phyloP scores from a whole-genome alignment of 208 protist species.

The Acanthamoeba royreba region DNA sequence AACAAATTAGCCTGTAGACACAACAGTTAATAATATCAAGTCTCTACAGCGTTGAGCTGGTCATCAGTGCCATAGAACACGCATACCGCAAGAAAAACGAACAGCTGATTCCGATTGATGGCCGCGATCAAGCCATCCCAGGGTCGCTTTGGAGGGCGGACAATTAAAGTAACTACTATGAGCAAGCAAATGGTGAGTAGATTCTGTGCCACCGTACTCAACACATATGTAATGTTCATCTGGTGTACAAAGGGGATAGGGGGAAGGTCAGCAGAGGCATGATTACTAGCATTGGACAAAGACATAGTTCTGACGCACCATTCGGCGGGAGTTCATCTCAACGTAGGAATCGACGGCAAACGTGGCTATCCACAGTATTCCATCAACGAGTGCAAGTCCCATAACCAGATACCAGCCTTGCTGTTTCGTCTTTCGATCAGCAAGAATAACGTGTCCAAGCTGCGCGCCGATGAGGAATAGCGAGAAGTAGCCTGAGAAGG shows the following conservation, averaged over 20 bases:
- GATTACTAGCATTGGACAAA: slow-evolving; percentile 30
- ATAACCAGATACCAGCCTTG: neutral
- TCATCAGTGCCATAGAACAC: neutral
- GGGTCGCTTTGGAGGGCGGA: neutral
- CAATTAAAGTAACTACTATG: neutral
- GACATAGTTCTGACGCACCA: slow-evolving; percentile 61
- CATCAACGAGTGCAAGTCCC: neutral
- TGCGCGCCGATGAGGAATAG: slow-evolving; percentile 38
- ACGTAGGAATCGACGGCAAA: neutral
- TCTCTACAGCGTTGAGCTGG: neutral
- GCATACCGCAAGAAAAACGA: slow-evolving; percentile 57
- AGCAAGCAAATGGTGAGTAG: neutral
- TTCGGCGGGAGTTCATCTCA: slow-evolving; percentile 31
- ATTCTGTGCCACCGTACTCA: slow-evolving; percentile 27
- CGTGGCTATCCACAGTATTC: neutral
- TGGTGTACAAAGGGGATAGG: neutral
- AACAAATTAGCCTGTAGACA: slow-evolving; percentile 57
- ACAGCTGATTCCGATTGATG: slow-evolving; percentile 70
- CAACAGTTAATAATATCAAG: neutral
- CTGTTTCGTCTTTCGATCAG: neutral
- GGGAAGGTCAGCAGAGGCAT: neutral
- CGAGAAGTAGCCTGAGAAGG: slow-evolving; percentile 25
- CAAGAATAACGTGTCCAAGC: neutral
- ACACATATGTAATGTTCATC: slow-evolving; percentile 14
- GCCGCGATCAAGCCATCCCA: neutral